Percentiles rank a stretch among this genome's conserved stretches.
These are phyloP conservation scores for Verticillium isaacii DNA, from an alignment of 2,329 filamentous ascomycete species.

Conservation along the genomic window DNA sequence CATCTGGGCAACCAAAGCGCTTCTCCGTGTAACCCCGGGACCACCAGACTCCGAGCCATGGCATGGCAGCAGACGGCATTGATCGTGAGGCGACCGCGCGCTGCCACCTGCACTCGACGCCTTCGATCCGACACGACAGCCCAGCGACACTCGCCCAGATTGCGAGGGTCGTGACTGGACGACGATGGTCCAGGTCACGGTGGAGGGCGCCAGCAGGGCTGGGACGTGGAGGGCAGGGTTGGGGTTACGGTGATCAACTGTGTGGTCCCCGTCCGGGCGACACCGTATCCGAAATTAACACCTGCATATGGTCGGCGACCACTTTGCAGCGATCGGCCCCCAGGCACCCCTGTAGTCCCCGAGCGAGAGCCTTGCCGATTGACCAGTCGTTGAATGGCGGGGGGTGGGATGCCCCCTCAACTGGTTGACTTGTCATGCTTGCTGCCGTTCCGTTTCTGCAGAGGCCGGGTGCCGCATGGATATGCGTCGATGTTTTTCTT, in stretches of 20 bases:
- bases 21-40: not conserved
- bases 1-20: not conserved
- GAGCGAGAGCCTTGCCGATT: not conserved
- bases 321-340: slow-evolving; percentile 2
- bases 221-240: not conserved
- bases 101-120: too few relatives aligned
- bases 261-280: slow-evolving; percentile 4
- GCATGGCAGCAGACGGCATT: too few relatives aligned
- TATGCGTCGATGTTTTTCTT: not conserved
- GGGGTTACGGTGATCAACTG: not conserved
- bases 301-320: slow-evolving; percentile 9
- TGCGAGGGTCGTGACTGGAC: too few relatives aligned
- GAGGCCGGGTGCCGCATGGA: not conserved
- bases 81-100: too few relatives aligned
- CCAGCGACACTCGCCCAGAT: too few relatives aligned
- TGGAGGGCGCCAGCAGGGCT: not conserved
- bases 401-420: not conserved
- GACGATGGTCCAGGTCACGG: too few relatives aligned
- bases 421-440: not conserved
- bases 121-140: too few relatives aligned
- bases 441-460: not conserved
- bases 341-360: not conserved
- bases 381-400: not conserved
- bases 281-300: slow-evolving; percentile 10
- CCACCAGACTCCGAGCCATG: too few relatives aligned